phyloP scores from a whole-genome alignment of 2,329 filamentous ascomycete species.

The Tolypocladium endophyticum region DNA sequence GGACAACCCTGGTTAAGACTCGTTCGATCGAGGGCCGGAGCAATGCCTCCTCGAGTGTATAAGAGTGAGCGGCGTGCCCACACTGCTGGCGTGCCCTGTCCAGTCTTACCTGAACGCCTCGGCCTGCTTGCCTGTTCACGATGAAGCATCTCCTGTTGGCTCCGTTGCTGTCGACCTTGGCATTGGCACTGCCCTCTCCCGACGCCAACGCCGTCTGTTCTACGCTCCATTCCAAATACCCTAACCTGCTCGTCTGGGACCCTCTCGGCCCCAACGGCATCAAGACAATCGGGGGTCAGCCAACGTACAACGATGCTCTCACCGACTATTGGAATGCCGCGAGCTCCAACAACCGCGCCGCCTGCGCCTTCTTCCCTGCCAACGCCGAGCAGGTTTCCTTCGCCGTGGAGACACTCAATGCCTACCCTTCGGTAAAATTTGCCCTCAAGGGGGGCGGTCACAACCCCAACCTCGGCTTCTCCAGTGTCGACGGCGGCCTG shows the following conservation, averaged over 20 bases:
- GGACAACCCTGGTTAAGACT: not conserved
- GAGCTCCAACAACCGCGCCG: slow-evolving; percentile 7
- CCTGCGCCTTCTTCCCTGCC: slow-evolving; percentile 35
- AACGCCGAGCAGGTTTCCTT: slow-evolving; percentile 39
- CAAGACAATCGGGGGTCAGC: not conserved
- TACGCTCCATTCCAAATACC: slow-evolving; percentile 3
- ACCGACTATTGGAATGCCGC: slow-evolving; percentile 9
- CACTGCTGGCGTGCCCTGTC: not conserved
- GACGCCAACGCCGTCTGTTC: slow-evolving; percentile 7
- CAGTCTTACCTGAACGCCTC: not conserved
- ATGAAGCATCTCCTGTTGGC: not conserved
- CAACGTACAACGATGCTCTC: slow-evolving; percentile 4
- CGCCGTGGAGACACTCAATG: slow-evolving; percentile 37
- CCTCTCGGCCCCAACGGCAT: slow-evolving; percentile 3
- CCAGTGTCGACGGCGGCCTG: slow-evolving; percentile 37
- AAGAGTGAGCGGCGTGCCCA: not conserved
- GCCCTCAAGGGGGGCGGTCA: slow-evolving; percentile 48
- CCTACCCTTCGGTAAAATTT: slow-evolving; percentile 34
- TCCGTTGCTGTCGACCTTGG: not conserved
- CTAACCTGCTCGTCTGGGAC: slow-evolving; percentile 8
- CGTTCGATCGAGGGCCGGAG: not conserved
- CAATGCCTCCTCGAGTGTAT: not conserved
- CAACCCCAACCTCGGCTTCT: slow-evolving; percentile 41
- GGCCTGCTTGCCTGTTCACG: not conserved
- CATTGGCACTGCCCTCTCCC: not conserved